These are phyloP conservation scores for Cercophora newfieldiana DNA, from an alignment of 495 filamentous ascomycete genomes.

Conservation along the genomic window DNA sequence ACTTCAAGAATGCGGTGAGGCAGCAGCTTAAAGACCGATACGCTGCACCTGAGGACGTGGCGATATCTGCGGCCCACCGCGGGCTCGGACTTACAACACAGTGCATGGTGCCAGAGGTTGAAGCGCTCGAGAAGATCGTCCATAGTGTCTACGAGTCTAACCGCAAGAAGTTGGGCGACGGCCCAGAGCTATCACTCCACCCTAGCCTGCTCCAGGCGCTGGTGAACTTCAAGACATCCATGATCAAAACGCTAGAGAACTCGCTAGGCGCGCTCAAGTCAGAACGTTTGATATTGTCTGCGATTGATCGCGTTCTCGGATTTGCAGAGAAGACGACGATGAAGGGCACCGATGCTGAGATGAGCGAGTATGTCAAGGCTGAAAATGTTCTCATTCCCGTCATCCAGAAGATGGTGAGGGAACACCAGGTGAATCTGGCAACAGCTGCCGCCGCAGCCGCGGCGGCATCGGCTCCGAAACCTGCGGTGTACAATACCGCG, in stretches of 20 bases:
- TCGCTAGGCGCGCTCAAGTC: constrained; percentile 30
- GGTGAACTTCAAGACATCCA: constrained; percentile 29
- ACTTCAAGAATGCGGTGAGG: constrained; percentile 34
- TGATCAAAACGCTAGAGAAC: constrained; percentile 27
- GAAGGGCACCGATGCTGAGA: constrained; percentile 26
- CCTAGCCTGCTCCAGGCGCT: constrained; percentile 30
- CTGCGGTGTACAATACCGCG: not conserved
- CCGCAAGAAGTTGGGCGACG: constrained; percentile 21
- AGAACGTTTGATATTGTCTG: constrained; percentile 37
- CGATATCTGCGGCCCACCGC: constrained; percentile 38
- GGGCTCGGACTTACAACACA: constrained; percentile 31
- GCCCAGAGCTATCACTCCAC: constrained; percentile 27
- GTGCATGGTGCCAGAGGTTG: constrained; percentile 26
- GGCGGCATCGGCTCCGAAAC: constrained; percentile 6
- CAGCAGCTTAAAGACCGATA: constrained; percentile 26
- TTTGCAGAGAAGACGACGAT: constrained; percentile 34
- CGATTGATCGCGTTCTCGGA: constrained; percentile 40
- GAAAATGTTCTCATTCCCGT: constrained; percentile 32
- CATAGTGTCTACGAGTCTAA: constrained; percentile 32
- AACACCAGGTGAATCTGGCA: constrained; percentile 21
- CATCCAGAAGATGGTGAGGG: constrained; percentile 24
- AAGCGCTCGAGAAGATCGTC: constrained; percentile 33
- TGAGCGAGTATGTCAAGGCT: constrained; percentile 27
- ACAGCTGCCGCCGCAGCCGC: constrained; percentile 11
- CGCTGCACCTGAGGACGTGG: constrained; percentile 25